A percentile compares a stretch with the other conserved stretches of the same genome.
phyloP scores from a whole-genome alignment of 2,329 filamentous ascomycete genomes.

The Colletotrichum cordylinicola region DNA sequence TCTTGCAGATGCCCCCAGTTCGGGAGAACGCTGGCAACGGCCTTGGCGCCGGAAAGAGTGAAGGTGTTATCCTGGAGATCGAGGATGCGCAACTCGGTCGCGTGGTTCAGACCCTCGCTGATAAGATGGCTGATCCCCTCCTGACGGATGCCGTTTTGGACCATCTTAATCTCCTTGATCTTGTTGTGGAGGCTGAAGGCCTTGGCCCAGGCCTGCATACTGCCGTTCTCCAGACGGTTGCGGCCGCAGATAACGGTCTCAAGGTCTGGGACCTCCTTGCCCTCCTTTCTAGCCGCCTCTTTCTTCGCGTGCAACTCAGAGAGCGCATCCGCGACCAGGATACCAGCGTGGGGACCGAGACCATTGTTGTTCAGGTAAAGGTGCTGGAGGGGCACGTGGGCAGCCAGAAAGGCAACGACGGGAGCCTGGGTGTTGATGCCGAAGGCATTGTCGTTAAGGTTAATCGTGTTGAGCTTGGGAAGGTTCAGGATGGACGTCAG shows the following conservation, averaged over 20 bases:
- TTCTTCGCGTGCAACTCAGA: constrained; percentile 85
- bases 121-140: constrained; percentile 88
- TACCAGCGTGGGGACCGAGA: constrained; percentile 88
- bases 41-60: constrained; percentile 78
- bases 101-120: constrained; percentile 76
- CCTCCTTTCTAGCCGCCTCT: constrained; percentile 74
- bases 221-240: constrained; percentile 94
- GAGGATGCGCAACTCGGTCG: constrained; percentile 73
- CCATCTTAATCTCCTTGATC: constrained; percentile 91
- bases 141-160: constrained; percentile 95
- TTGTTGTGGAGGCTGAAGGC: constrained; percentile 83
- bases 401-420: constrained; percentile 87
- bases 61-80: constrained; percentile 99
- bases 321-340: constrained; percentile 87
- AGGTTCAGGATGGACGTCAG: constrained; percentile 87
- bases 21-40: constrained; percentile 76
- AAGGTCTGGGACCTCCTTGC: constrained; percentile 77
- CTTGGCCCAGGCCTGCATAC: constrained; percentile 94
- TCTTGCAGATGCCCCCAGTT: constrained; percentile 81
- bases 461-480: constrained; percentile 86
- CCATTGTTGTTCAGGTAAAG: constrained; percentile 99
- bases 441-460: constrained; percentile 98
- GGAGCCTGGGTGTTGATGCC: constrained; percentile 94
- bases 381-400: constrained; percentile 89
- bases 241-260: constrained; percentile 98